Percentiles rank a stretch among this genome's conserved stretches.
Evolutionary conservation across 495 filamentous ascomycete species (phyloP).

Genomic region (Podospora australis): DNA sequence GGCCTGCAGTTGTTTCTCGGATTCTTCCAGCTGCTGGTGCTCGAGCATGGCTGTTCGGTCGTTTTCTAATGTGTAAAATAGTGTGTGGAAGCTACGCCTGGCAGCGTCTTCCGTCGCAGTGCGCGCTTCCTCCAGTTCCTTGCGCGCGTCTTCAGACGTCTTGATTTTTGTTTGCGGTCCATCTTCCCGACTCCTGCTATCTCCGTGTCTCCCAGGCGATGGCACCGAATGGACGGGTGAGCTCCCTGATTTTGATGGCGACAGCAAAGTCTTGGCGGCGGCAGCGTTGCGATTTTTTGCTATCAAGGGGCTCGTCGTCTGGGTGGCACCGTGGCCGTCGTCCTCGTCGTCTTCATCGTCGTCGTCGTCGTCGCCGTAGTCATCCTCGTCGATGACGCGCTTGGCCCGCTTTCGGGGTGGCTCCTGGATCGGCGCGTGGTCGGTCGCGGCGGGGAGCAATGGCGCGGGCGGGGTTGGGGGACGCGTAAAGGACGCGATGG

Average conservation of each 20-base stretch:
- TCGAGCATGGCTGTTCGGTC: constrained; percentile 95
- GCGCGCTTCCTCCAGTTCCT: constrained; percentile 89
- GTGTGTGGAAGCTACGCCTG: constrained; percentile 78
- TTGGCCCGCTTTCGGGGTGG: constrained; percentile 44
- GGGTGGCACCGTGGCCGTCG: constrained; percentile 23
- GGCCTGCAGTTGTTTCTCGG: constrained; percentile 89
- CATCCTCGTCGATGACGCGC: constrained; percentile 62
- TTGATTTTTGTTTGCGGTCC: constrained; percentile 46
- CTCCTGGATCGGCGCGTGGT: constrained; percentile 41
- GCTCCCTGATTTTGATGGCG: constrained; percentile 53
- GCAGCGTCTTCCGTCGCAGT: constrained; percentile 88
- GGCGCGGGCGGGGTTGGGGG: constrained; percentile 23
- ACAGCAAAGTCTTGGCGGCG: constrained; percentile 41
- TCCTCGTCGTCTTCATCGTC: constrained; percentile 61
- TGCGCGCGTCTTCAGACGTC: constrained; percentile 77
- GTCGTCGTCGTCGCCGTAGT: constrained; percentile 83
- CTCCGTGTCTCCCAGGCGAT: constrained; percentile 43
- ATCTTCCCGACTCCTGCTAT: constrained; percentile 43
- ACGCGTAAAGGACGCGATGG: constrained; percentile 35
- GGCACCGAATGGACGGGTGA: constrained; percentile 49
- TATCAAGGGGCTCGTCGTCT: constrained; percentile 46
- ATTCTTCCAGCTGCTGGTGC: constrained; percentile 93
- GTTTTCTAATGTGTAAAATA: constrained; percentile 92
- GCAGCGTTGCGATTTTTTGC: constrained; percentile 50
- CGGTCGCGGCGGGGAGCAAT: constrained; percentile 38